Evolutionary conservation across 2,329 filamentous ascomycete genomes (phyloP), one percentile per base, ranked within the genome.

Genomic region (Penicillium sumatraense): DNA sequence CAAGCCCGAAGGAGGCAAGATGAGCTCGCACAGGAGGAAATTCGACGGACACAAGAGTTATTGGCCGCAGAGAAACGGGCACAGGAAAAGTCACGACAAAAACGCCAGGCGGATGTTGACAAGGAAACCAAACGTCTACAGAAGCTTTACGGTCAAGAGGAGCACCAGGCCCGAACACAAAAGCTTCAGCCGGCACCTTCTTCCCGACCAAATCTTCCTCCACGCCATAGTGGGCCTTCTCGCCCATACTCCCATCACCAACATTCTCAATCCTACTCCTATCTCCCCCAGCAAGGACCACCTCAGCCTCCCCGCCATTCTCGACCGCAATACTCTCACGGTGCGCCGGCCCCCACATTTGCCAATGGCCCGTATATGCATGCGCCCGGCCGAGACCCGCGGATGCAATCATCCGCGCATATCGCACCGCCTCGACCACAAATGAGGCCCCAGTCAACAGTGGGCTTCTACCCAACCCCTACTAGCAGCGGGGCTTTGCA

Each of bases 121-220:
- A 85, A 86, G 40, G 93, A 97, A 73, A 96, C 91, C 0, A 87
- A 87, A 62, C 83, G 91, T 0, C 76, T 97, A 7, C 78, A 81
- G 53, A 80, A 77, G 60, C 66, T 84, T 45, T 88, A 86, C 60
- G 84, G 83, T 42, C 63, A 68, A 53, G 72, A 80, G 65, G 72
- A 78, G 58, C 52, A 74, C 59, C 63, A 66, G 49, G 69, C 56
- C 7, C 69, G 72, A 26, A 59, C 51, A 27, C 62, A 62, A 33
- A 55, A 46, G 7, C 56, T 54, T 40, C 54, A 52, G 5, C 44
- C 48, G 23, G 29, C 38, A 21, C 40, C 56, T 42, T 47, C 59
- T 23, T 24, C 61, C 13, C 54, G 55, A 50, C 63, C 51, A 21
- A 47, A 61, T 20, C 58, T 57, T 46, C 70, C 47, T 44, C 61